These are phyloP conservation scores for Vitis labrusca DNA, from an alignment of 164 flowering plant species.

Conservation along the genomic window DNA sequence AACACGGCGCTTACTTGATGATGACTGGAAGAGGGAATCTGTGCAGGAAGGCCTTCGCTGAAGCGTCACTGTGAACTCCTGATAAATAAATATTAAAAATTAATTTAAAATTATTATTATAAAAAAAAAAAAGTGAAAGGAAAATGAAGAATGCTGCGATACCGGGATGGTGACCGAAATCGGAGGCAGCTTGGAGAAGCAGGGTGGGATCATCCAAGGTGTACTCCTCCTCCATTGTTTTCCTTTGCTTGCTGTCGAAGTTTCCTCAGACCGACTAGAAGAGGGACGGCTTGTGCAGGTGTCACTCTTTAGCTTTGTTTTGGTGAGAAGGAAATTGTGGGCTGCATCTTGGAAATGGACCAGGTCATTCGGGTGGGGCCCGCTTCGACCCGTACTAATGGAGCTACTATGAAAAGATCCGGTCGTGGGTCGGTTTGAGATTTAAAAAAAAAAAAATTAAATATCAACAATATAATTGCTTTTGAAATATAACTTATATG, in stretches of 20 bases:
- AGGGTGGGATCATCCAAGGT: conserved; percentile 40
- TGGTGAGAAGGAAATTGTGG: too few relatives aligned
- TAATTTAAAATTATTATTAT: background rate
- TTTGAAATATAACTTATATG: too few relatives aligned
- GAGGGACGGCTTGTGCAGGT: too few relatives aligned
- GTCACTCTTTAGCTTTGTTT: too few relatives aligned
- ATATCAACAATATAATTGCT: too few relatives aligned
- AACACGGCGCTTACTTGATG: conserved; percentile 39
- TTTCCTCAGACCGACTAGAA: background rate
- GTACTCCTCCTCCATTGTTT: conserved; percentile 41
- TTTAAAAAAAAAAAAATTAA: too few relatives aligned
- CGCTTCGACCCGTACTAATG: too few relatives aligned
- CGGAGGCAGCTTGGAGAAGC: conserved; percentile 64
- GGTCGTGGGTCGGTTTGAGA: too few relatives aligned
- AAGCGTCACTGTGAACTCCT: conserved; percentile 59
- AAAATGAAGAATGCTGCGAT: background rate
- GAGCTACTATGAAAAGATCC: too few relatives aligned
- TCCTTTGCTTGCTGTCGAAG: background rate
- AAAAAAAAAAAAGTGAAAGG: background rate
- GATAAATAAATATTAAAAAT: conserved; percentile 4
- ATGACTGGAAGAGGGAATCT: conserved; percentile 75
- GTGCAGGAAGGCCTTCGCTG: conserved; percentile 57
- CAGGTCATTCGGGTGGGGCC: too few relatives aligned
- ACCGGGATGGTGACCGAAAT: conserved; percentile 71
- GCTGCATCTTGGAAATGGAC: too few relatives aligned